Evolutionary conservation across 2,329 filamentous ascomycete genomes (phyloP).

Genomic region (Botrytis galanthina): DNA sequence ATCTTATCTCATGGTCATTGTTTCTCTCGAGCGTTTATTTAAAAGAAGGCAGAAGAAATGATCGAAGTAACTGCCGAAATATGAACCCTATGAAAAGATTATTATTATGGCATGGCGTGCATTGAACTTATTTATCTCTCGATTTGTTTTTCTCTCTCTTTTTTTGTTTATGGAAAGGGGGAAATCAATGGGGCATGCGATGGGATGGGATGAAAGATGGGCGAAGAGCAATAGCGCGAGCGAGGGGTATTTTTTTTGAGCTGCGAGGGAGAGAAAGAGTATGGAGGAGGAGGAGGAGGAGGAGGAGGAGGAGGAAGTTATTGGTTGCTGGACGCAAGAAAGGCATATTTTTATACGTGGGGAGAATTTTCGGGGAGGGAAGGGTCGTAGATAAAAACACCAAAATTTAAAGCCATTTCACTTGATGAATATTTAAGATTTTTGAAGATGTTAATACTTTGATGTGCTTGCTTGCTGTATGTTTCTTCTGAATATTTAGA

Average conservation of each 20-base stretch:
- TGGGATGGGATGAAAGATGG: background rate
- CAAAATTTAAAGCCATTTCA: background rate
- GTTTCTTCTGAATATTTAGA: background rate
- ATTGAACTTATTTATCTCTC: background rate
- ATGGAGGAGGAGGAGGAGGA: slow-evolving; percentile 15
- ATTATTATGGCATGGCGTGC: background rate
- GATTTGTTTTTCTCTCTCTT: background rate
- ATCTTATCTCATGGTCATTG: no score
- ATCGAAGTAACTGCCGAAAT: slow-evolving; percentile 15
- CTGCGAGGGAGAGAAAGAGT: background rate
- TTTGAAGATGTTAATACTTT: background rate
- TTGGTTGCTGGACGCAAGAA: background rate
- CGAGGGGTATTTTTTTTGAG: background rate
- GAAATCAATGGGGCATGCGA: background rate
- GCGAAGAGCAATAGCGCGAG: background rate
- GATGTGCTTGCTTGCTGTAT: background rate
- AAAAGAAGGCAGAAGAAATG: slow-evolving; percentile 22
- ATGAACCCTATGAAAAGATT: slow-evolving; percentile 6
- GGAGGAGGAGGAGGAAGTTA: slow-evolving; percentile 12
- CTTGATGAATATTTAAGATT: background rate
- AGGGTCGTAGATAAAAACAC: slow-evolving; percentile 25
- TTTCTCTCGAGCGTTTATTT: background rate
- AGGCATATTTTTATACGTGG: slow-evolving; percentile 23
- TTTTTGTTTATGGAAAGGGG: background rate
- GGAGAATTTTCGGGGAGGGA: background rate